These are phyloP conservation scores for Aspergillus calidoustus DNA, from an alignment of 2,329 filamentous ascomycete genomes.

Conservation along the genomic window DNA sequence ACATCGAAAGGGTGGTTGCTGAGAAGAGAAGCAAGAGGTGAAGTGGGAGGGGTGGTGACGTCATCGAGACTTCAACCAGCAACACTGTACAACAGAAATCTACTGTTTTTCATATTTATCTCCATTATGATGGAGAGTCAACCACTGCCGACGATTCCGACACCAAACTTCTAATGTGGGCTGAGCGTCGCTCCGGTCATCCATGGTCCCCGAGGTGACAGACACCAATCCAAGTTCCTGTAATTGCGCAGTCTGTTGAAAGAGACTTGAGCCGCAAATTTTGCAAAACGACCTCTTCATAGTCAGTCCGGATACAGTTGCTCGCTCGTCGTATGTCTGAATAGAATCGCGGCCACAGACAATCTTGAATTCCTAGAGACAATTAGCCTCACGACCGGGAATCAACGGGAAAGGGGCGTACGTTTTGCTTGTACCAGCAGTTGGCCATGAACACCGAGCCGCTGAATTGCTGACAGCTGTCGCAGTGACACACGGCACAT, in stretches of 20 bases:
- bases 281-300: conserved; percentile 27
- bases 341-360: conserved; percentile 18
- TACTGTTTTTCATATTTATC: conserved; percentile 11
- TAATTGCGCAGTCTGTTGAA: neutral
- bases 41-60: neutral
- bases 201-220: conserved; percentile 22
- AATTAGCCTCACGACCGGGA: neutral
- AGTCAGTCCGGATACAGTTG: conserved; percentile 12
- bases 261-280: conserved; percentile 26
- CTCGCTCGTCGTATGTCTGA: conserved; percentile 22
- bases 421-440: conserved; percentile 11
- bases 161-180: conserved; percentile 14
- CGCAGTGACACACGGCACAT: conserved; percentile 29
- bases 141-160: conserved; percentile 12
- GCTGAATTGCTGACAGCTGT: conserved; percentile 29
- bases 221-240: conserved; percentile 1
- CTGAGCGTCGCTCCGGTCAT: conserved; percentile 5
- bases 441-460: conserved; percentile 30
- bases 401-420: neutral
- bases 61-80: neutral
- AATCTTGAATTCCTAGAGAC: neutral
- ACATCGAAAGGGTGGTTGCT: neutral
- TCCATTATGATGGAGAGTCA: conserved; percentile 4
- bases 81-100: neutral
- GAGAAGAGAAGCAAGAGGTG: neutral